Evolutionary conservation across 805 yeast genomes (phyloP).

Genomic region (Maudiozyma barnettii): DNA sequence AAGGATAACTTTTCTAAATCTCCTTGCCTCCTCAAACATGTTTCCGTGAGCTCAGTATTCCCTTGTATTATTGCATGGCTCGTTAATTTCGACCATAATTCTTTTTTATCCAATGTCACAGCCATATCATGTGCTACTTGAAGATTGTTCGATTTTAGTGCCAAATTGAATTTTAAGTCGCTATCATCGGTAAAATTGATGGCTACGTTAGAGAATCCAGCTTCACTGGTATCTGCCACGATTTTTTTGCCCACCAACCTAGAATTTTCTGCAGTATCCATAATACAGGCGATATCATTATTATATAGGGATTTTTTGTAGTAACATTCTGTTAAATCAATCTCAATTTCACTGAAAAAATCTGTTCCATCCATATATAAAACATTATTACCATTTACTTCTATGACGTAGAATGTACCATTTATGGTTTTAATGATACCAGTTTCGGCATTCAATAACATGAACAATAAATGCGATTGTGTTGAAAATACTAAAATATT

Average conservation of each 20-base stretch:
- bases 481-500: conserved; percentile 90
- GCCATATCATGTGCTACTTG: conserved; percentile 85
- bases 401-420: conserved; percentile 72
- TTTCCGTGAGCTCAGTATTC: conserved; percentile 72
- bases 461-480: conserved; percentile 87
- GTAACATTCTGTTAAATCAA: conserved; percentile 94
- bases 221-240: conserved; percentile 85
- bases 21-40: conserved; percentile 77
- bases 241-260: conserved; percentile 94
- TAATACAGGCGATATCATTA: conserved; percentile 82
- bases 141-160: conserved; percentile 85
- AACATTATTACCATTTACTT: conserved; percentile 57
- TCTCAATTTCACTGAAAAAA: conserved; percentile 41
- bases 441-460: conserved; percentile 82
- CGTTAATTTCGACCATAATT: conserved; percentile 74
- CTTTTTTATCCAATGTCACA: conserved; percentile 52
- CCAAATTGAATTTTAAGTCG: conserved; percentile 88
- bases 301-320: conserved; percentile 87
- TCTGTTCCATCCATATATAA: conserved; percentile 17
- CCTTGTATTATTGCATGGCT: conserved; percentile 86
- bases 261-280: conserved; percentile 77
- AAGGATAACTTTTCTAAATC: conserved; percentile 83
- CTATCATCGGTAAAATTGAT: conserved; percentile 93
- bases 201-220: conserved; percentile 96
- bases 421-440: conserved; percentile 90